These are phyloP conservation scores for Vigna trinervia DNA, from an alignment of 306 rosid species.

Conservation along the genomic window DNA sequence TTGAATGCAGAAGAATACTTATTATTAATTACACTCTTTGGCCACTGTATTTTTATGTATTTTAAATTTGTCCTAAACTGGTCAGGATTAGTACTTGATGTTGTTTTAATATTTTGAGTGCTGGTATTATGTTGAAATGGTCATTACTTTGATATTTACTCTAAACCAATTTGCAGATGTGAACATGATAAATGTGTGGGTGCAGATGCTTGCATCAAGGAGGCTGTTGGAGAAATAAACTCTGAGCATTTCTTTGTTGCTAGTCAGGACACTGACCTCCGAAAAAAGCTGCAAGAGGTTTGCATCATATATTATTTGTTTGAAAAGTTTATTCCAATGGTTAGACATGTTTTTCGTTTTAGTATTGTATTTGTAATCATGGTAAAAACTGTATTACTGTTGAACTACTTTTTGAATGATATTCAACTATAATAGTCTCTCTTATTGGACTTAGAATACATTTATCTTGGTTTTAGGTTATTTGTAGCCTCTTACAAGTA, in stretches of 20 bases:
- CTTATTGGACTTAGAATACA: constrained; percentile 1
- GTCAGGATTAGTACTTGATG: background rate
- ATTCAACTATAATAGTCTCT: background rate
- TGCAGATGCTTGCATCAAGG: constrained; percentile 71
- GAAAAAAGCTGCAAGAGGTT: constrained; percentile 67
- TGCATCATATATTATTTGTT: background rate
- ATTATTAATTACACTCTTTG: background rate
- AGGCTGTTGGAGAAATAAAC: constrained; percentile 75
- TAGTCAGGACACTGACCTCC: constrained; percentile 72
- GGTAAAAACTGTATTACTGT: constrained; percentile 19
- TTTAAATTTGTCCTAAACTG: background rate
- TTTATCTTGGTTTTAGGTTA: background rate
- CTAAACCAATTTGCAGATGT: constrained; percentile 56
- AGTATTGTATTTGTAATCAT: background rate
- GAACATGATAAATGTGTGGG: constrained; percentile 60
- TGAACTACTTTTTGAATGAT: constrained; percentile 19
- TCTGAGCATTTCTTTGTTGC: constrained; percentile 84
- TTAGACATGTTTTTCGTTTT: background rate
- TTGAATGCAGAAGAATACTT: background rate
- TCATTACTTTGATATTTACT: constrained; percentile 32
- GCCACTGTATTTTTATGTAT: background rate
- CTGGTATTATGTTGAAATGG: background rate
- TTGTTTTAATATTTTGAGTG: background rate
- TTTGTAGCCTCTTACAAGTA: background rate
- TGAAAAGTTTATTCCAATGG: background rate